Base-by-base conservation (phyloP, 768 basidiomycete species). In the Bullera alba region DNA sequence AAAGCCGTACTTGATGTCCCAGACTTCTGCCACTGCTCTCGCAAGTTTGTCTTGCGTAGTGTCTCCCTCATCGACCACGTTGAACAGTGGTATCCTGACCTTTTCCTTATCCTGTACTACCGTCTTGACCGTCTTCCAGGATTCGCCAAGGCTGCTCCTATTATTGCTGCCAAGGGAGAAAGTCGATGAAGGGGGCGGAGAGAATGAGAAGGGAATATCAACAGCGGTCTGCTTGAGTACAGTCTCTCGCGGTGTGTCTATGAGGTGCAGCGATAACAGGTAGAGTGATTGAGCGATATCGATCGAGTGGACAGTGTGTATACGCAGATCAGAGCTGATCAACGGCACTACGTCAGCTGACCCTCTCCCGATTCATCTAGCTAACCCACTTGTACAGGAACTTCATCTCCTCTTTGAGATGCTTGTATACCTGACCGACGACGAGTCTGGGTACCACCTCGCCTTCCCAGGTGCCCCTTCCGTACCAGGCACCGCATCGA, bases 351-450 rank as follows among this genome's bases (percentile, higher is more conserved):
- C 21, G n/a, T 38, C 32, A 26, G 16, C 17, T 30, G 17, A 16
- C 16, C 14, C n/a, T 32, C n/a, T 26, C 25, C 19, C 5, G 32
- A 19, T 49, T 3, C 23, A 27, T 14, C 23, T 34, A 32, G 37
- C 16, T 44, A 35, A 56, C 64, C 46, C 37, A 66, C 64, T 67
- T 67, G 60, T 71, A 59, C 17, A 71, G 48, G 42, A 69, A 71
- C 46, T 69, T 69, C 70, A 71, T 71, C 39, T 71, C 67, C 34
- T 71, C 65, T n/a, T 67, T 61, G 29, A 64, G 48, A 48, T 60
- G 60, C 52, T 59, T 41, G 41, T 70, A 70, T 2, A 65, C 55
- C 50, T 65, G 60, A 1, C 70, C 70, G 1, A 63, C 57, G 3
- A 71, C 65, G 12, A 69, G 32, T 23, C 70, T 47, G 1, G 67